Evolutionary conservation across 352 stramenopile species (phyloP), one percentile per base, ranked within the genome.

Genomic region (Phytophthora foliorum): DNA sequence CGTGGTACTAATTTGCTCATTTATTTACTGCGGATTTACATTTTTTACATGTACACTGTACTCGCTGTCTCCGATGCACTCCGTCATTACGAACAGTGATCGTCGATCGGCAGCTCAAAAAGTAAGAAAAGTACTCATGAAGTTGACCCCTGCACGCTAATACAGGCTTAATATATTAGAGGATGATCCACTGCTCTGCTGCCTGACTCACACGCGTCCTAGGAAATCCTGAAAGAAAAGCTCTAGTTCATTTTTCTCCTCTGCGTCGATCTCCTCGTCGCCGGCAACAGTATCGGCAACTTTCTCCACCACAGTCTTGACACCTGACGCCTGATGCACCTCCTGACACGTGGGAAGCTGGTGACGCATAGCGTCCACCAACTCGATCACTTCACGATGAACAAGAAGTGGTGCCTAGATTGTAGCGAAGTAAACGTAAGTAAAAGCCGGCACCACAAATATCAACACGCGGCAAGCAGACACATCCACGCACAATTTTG

Each of bases 331-430:
- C 19, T 72, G 44, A 52, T 90, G 83, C 7, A 79, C 74, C 9
- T 69, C 42, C 44, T 82, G 69, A 21, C 86, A 94, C 3, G 55
- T 55, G 36, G 86, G 81, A 14, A 94, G 68, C 58, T 94, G 86
- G 52, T 86, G 75, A 7, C 67, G 62, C 79, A 92, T 89, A 5
- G 78, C 79, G 13, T 85, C 73, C 49, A 94, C 73, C 1, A 87
- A 61, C 65, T 94, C 82, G 32, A 88, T 67, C 9, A 75, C 63
- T 38, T 90, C 77, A 14, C 76, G 81, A 27, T 80, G 60, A 52
- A 60, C 70, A 31, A 91, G 61, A 45, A 77, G 67, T 8, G 62
- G 27, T 1, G 66, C 75, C 82, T 92, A 8, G n/a, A 45, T n/a
- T 55, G 24, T 13, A 55, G 17, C 41, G 45, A 13, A 31, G 53